Evolutionary conservation across 169 alveolate genomes (phyloP), one percentile per base, ranked within the genome.

Genomic region (Plasmodium cynomolgi): DNA sequence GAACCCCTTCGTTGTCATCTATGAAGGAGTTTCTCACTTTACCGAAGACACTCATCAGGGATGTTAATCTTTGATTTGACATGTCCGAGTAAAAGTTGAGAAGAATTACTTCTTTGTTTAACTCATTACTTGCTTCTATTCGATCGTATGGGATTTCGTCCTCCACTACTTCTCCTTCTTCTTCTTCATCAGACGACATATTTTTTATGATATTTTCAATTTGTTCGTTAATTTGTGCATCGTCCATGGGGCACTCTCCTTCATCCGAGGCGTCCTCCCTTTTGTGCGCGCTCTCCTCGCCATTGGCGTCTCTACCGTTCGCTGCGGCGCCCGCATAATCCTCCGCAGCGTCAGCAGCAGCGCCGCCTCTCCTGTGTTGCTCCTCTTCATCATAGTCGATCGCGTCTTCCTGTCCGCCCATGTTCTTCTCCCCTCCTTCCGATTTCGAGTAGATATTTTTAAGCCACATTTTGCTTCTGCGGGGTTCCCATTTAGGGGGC

Each of bases 141-240:
- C 93, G 83, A 75, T 86, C 93, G 71, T 86, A 86, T 1, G 93
- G 93, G 15, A 86, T 86, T 86, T 86, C 93, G 68, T 86, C 93
- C 56, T 86, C 93, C 33, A 86, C 86, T 8, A 86, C 93, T 77
- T 86, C 93, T 34, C 93, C 93, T 77, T 86, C 93, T 77, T 86
- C 93, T 44, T 86, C 93, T 41, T 86, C 93, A 56, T 86, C 93
- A 0, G 93, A 86, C 2, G 93, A 74, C 23, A 86, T 37, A 29
- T 86, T 79, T 13, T 86, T 86, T 33, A 86, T 9, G 0, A 86
- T 26, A 1, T 6, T 20, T 29, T 86, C 86, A 20, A 86, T 86
- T 54, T 44, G 39, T 77, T 86, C 85, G 9, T 56, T 86, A 6
- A 86, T 23, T 50, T 86, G 81, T 41, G 23, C 9, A 20, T 75